phyloP scores from a whole-genome alignment of 768 basidiomycete genomes.

The Leccinellum luteum region DNA sequence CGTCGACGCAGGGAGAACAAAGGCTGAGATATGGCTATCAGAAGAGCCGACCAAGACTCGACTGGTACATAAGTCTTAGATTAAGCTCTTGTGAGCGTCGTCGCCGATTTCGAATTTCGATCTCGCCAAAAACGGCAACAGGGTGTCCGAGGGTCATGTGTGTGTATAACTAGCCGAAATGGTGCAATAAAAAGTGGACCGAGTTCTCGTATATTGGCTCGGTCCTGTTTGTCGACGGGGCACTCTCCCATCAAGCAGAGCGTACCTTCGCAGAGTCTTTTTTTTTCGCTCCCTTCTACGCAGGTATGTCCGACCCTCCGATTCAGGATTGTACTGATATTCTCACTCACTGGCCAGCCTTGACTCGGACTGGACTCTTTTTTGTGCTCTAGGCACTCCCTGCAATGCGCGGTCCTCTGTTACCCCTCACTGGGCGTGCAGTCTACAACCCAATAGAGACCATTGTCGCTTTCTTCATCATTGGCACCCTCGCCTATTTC shows the following conservation, averaged over 20 bases:
- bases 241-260: neutral
- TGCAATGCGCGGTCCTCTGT: conserved; percentile 57
- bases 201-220: conserved; percentile 13
- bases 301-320: neutral
- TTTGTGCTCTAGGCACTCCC: neutral
- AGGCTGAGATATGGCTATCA: neutral
- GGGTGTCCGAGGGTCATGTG: conserved; percentile 27
- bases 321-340: neutral
- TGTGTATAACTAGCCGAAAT: conserved; percentile 19
- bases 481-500: conserved; percentile 93
- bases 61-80: too few species aligned
- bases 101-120: neutral
- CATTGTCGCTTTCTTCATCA: conserved; percentile 84
- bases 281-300: neutral
- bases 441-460: conserved; percentile 83
- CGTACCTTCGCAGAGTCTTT: too few species aligned
- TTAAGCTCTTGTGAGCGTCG: neutral
- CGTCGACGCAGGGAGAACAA: neutral
- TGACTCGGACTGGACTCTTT: neutral
- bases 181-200: conserved; percentile 30
- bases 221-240: neutral
- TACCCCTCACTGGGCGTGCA: conserved; percentile 69
- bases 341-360: neutral
- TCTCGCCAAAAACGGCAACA: conserved; percentile 2
- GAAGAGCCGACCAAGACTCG: neutral